Evolutionary conservation across 345 rosid genomes (phyloP).

Genomic region (Tarenaya hassleriana): DNA sequence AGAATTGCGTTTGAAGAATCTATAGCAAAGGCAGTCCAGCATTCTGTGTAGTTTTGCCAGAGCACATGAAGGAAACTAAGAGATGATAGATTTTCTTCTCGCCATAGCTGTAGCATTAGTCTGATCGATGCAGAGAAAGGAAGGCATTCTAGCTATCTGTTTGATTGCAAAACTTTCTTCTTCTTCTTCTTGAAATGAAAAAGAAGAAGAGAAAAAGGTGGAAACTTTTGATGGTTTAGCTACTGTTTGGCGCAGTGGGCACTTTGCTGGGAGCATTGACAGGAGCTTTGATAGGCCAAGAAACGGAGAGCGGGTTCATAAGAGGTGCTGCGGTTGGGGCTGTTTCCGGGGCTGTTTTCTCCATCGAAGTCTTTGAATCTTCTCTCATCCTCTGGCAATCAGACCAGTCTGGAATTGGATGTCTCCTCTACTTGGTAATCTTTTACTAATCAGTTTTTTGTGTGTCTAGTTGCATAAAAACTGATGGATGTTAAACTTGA

Average conservation of each 20-base stretch:
- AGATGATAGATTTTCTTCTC: too few species aligned
- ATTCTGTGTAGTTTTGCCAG: too few species aligned
- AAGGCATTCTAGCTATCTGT: too few species aligned
- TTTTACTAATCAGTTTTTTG: not conserved
- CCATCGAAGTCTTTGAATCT: constrained; percentile 94
- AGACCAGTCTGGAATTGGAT: constrained; percentile 83
- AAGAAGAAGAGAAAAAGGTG: not conserved
- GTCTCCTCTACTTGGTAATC: constrained; percentile 88
- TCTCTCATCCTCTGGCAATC: constrained; percentile 92
- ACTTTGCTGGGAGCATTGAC: constrained; percentile 94
- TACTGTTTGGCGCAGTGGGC: constrained; percentile 51
- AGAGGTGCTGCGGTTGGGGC: constrained; percentile 98
- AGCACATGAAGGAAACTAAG: too few species aligned
- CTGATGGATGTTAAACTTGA: not conserved
- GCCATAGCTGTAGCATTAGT: too few species aligned
- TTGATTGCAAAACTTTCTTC: too few species aligned
- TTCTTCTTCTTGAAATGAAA: not conserved
- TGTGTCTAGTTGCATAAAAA: not conserved
- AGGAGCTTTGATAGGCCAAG: constrained; percentile 98
- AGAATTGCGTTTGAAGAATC: too few species aligned
- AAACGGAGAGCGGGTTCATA: constrained; percentile 93
- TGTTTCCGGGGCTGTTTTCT: constrained; percentile 96
- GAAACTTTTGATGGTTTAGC: not conserved
- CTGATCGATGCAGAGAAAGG: too few species aligned
- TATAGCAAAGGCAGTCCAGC: too few species aligned